Conservation (phyloP, 768 basidiomycete genomes). For the Amanita phalloides region DNA sequence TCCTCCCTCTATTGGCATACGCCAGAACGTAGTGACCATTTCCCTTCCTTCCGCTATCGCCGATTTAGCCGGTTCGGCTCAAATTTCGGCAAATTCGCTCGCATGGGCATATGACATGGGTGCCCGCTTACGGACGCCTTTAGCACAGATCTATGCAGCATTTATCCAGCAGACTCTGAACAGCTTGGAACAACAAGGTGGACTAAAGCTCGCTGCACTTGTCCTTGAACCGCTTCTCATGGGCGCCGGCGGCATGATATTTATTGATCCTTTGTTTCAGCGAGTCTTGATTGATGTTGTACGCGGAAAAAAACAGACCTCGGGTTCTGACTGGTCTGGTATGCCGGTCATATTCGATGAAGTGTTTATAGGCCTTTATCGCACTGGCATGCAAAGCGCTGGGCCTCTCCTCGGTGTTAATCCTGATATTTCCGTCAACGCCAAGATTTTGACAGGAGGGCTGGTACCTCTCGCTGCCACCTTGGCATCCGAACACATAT, state of each 20-base stretch:
- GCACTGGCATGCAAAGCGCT: constrained; percentile 64
- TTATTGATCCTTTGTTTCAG: constrained; percentile 96
- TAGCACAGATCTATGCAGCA: constrained; percentile 52
- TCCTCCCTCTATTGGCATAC: constrained; percentile 68
- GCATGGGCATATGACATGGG: constrained; percentile 62
- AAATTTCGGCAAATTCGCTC: constrained; percentile 33
- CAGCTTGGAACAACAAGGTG: constrained; percentile 29
- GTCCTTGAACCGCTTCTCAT: constrained; percentile 88
- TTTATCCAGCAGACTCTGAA: constrained; percentile 48
- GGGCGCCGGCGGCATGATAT: constrained; percentile 96
- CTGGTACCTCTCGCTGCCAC: constrained; percentile 82
- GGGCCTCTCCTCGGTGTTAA: constrained; percentile 54
- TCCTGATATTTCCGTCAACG: constrained; percentile 88
- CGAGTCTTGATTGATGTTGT: constrained; percentile 76
- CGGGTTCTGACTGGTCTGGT: constrained; percentile 37
- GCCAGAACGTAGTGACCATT: constrained; percentile 44
- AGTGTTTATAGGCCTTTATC: constrained; percentile 89
- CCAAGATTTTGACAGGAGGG: constrained; percentile 91
- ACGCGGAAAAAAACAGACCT: constrained; percentile 27
- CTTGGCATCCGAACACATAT: constrained; percentile 71
- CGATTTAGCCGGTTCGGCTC: constrained; percentile 15
- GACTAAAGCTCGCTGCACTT: constrained; percentile 52
- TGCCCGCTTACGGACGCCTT: constrained; percentile 41
- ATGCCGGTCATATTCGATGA: constrained; percentile 94
- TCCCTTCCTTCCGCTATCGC: constrained; percentile 41